Evolutionary conservation across 495 filamentous ascomycete genomes (phyloP), one percentile per base, ranked within the genome.

Genomic region (Penicillium arizonense): DNA sequence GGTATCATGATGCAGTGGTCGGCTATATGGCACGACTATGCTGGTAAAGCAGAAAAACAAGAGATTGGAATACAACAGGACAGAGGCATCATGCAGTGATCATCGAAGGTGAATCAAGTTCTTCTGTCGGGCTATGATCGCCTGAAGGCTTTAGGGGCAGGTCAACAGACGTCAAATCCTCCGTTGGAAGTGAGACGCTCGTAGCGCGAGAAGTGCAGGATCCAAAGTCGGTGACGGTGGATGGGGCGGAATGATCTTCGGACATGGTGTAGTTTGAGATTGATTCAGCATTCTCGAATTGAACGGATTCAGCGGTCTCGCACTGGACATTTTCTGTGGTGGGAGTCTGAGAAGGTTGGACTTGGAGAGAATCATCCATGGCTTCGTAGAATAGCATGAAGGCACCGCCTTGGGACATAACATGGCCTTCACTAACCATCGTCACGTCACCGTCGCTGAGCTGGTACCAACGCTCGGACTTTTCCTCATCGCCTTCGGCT

Each of bases 351-450:
- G 28, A 38, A 16, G 26, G 26, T 6, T n/a, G 14, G 5, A 9
- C 21, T 4, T 40, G 36, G 20, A 33, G 1, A 3, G 34, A 41
- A 8, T 14, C 47, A 20, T 70, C 66, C 10, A 75, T 49, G 8
- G 66, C 64, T 62, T 98, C 94, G 61, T 97, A 98, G 70, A 98
- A 97, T 8, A 97, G 77, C 93, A 98, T 97, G 61, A 97, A 97
- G 1, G 87, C 93, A 12, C 88, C 91, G n/a, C 85, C 82, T 59
- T 93, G 89, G 2, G 70, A 75, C 46, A 96, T 77, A 0, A 94
- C 92, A 30, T 77, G 77, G 11, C 79, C 74, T 69, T 96, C 91
- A 16, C 79, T 77, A 46, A 90, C 90, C 56, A 80, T 79, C 52
- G 72, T 79, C 8, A 96, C 91, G 49, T 88, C 83, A 39, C 95